phyloP scores from a whole-genome alignment of 2,329 filamentous ascomycete genomes.

The Colletotrichum gigasporum region DNA sequence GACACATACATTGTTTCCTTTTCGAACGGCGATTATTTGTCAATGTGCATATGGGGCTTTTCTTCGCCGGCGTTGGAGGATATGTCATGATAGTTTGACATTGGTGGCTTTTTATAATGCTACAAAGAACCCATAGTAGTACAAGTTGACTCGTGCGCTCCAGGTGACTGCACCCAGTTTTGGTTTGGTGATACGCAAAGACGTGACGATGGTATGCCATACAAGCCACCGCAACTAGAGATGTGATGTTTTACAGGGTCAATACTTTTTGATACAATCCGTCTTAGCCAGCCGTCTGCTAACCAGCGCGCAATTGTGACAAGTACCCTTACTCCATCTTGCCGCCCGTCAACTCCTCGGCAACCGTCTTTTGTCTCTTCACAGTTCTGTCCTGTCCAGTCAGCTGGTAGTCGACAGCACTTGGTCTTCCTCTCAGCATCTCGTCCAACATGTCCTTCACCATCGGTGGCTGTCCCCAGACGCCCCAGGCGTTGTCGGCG shows the following conservation, averaged over 20 bases:
- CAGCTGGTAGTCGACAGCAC: slow-evolving; percentile 37
- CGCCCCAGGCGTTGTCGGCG: slow-evolving; percentile 62
- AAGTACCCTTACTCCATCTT: slow-evolving; percentile 56
- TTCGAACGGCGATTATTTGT: slow-evolving; percentile 13
- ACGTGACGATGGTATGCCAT: slow-evolving; percentile 3
- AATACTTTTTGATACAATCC: slow-evolving; percentile 12
- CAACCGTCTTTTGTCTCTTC: slow-evolving; percentile 63
- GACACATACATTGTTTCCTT: slow-evolving; percentile 18
- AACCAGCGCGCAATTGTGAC: slow-evolving; percentile 18
- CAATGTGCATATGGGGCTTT: slow-evolving; percentile 23
- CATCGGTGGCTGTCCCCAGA: slow-evolving; percentile 54
- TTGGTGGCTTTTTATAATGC: slow-evolving; percentile 30
- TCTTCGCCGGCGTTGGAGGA: slow-evolving; percentile 16
- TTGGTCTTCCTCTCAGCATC: slow-evolving; percentile 37
- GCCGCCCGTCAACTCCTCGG: slow-evolving; percentile 68
- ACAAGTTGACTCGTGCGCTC: slow-evolving; percentile 19
- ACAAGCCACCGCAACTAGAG: slow-evolving; percentile 1
- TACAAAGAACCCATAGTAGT: slow-evolving; percentile 31
- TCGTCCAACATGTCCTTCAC: slow-evolving; percentile 56
- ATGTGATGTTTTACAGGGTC: slow-evolving; percentile 13
- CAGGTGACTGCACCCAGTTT: neutral
- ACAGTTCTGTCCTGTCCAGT: slow-evolving; percentile 54
- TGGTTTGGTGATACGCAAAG: slow-evolving; percentile 3
- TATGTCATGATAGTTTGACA: slow-evolving; percentile 7
- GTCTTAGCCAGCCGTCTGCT: slow-evolving; percentile 6